Evolutionary conservation across 305 asterid genomes (phyloP).

Genomic region (Striga hermonthica): DNA sequence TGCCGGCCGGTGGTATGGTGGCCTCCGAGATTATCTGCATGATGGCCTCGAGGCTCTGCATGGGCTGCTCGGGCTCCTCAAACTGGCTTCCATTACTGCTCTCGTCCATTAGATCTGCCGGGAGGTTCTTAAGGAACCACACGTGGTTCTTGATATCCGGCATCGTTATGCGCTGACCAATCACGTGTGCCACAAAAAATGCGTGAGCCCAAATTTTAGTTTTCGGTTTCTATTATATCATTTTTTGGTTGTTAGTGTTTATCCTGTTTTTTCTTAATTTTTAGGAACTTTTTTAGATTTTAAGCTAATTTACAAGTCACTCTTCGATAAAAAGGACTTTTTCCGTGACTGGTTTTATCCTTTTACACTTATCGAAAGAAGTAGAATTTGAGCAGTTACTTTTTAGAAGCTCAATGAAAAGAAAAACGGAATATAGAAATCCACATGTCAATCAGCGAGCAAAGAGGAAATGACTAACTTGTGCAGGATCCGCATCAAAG

Average conservation of each 20-base stretch:
- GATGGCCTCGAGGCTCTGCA: slow-evolving; percentile 79
- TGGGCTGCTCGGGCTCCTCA: slow-evolving; percentile 88
- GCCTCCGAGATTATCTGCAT: slow-evolving; percentile 97
- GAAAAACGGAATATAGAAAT: neutral
- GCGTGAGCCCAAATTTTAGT: slow-evolving; percentile 32
- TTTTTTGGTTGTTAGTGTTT: too few species aligned
- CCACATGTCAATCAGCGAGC: neutral
- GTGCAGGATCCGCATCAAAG: slow-evolving; percentile 67
- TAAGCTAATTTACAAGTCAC: too few species aligned
- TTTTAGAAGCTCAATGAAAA: slow-evolving; percentile 4
- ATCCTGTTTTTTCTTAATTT: too few species aligned
- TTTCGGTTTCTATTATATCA: too few species aligned
- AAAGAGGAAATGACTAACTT: slow-evolving; percentile 40
- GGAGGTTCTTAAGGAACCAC: slow-evolving; percentile 91
- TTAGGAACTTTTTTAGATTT: too few species aligned
- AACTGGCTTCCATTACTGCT: slow-evolving; percentile 54
- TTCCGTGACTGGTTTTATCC: neutral
- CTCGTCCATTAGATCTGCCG: slow-evolving; percentile 87
- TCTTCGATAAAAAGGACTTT: neutral
- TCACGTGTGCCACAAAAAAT: slow-evolving; percentile 12
- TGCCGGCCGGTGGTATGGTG: slow-evolving; percentile 72
- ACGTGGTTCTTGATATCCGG: slow-evolving; percentile 66
- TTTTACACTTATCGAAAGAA: too few species aligned
- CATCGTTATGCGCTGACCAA: slow-evolving; percentile 81
- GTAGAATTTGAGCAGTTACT: neutral